Percentiles rank a stretch among this genome's conserved stretches.
phyloP scores from a whole-genome alignment of 2,329 filamentous ascomycete genomes.

The Apiospora koreana region DNA sequence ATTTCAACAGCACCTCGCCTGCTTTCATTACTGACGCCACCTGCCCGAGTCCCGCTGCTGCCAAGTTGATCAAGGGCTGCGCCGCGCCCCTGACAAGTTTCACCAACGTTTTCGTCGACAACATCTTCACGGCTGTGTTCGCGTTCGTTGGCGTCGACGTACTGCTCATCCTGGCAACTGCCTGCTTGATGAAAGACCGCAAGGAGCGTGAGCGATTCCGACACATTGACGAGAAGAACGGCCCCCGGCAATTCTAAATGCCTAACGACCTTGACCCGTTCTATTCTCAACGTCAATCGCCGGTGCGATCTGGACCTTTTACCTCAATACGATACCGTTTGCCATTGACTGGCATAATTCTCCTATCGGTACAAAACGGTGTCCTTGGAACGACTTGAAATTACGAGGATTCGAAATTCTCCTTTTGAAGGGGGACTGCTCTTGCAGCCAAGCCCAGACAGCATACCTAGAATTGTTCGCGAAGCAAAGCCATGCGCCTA shows the following conservation, averaged over 20 bases:
- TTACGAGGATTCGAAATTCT: conserved; percentile 9
- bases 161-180: conserved; percentile 68
- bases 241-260: conserved; percentile 36
- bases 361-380: neutral
- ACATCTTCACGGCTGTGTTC: conserved; percentile 78
- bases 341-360: conserved; percentile 14
- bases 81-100: conserved; percentile 67
- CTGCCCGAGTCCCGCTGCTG: conserved; percentile 70
- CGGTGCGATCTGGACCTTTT: neutral
- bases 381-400: conserved; percentile 2
- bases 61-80: conserved; percentile 71
- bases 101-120: conserved; percentile 70
- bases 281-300: conserved; percentile 6
- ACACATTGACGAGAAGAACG: conserved; percentile 79
- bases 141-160: conserved; percentile 74
- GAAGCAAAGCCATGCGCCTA: neutral
- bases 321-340: conserved; percentile 5
- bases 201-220: conserved; percentile 78
- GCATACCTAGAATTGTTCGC: neutral
- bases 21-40: conserved; percentile 69
- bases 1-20: conserved; percentile 70
- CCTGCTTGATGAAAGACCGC: conserved; percentile 78
- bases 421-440: neutral
- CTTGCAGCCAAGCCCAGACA: neutral
- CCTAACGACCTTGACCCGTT: neutral